Percentiles rank a stretch among this genome's conserved stretches.
These are phyloP conservation scores for Aulographum hederae DNA, from an alignment of 2,329 filamentous ascomycete species.

Conservation along the genomic window DNA sequence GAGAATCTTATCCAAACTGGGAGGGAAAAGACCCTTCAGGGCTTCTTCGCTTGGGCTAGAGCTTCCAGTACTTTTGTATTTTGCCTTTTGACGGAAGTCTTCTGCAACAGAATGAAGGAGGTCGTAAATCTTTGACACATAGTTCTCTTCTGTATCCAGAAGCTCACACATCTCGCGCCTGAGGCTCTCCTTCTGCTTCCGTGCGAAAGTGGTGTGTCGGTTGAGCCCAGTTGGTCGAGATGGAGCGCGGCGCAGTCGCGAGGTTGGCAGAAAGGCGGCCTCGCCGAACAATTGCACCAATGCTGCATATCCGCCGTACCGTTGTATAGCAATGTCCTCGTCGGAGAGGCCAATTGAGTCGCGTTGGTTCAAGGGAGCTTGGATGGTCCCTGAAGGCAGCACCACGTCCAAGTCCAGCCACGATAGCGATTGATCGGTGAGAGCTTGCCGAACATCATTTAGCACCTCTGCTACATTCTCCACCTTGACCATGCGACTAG, in stretches of 20 bases:
- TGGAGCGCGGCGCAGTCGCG: slow-evolving; percentile 65
- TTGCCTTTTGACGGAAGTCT: slow-evolving; percentile 58
- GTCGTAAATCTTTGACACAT: slow-evolving; percentile 74
- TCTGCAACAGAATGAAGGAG: slow-evolving; percentile 65
- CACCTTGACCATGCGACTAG: slow-evolving; percentile 65
- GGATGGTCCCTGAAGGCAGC: slow-evolving; percentile 58
- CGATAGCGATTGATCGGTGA: slow-evolving; percentile 65
- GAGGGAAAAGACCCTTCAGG: slow-evolving; percentile 62
- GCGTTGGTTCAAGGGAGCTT: slow-evolving; percentile 15
- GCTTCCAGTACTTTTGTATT: slow-evolving; percentile 36
- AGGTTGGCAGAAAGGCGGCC: slow-evolving; percentile 71
- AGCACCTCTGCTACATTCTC: slow-evolving; percentile 61
- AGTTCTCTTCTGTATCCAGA: slow-evolving; percentile 84
- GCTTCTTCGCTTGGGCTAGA: slow-evolving; percentile 55
- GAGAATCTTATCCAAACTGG: slow-evolving; percentile 61
- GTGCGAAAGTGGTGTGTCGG: slow-evolving; percentile 57
- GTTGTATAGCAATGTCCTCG: slow-evolving; percentile 47
- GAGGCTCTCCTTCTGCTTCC: slow-evolving; percentile 66
- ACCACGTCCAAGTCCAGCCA: slow-evolving; percentile 81
- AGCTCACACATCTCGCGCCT: slow-evolving; percentile 80
- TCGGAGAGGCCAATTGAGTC: slow-evolving; percentile 44
- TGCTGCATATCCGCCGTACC: slow-evolving; percentile 63
- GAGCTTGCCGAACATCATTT: slow-evolving; percentile 51
- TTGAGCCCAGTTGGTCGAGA: slow-evolving; percentile 72
- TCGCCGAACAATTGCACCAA: slow-evolving; percentile 68